Evolutionary conservation across 805 yeast genomes (phyloP).

Genomic region (Metschnikowia aberdeeniae): DNA sequence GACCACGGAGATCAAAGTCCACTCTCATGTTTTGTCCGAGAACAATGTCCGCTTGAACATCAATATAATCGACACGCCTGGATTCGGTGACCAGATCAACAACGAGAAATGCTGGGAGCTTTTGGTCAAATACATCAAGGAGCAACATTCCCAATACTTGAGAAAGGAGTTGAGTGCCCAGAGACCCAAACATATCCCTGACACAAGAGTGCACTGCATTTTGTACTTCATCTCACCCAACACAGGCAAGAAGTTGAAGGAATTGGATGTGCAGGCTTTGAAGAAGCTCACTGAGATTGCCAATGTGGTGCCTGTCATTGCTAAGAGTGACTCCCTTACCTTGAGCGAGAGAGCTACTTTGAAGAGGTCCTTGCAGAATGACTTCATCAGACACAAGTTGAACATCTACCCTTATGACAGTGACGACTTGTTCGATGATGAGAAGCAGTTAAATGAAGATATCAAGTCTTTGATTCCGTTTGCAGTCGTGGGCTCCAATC

Average conservation of each 20-base stretch:
- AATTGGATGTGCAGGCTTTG: conserved; percentile 77
- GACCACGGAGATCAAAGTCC: conserved; percentile 79
- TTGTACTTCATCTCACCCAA: conserved; percentile 83
- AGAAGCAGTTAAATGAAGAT: conserved; percentile 67
- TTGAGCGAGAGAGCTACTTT: conserved; percentile 75
- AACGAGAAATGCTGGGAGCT: conserved; percentile 98
- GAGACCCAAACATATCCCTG: conserved; percentile 76
- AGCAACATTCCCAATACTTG: conserved; percentile 86
- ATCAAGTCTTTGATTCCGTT: conserved; percentile 79
- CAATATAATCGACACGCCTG: conserved; percentile 94
- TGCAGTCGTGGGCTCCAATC: conserved; percentile 91
- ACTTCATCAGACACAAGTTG: conserved; percentile 67
- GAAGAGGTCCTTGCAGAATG: conserved; percentile 72
- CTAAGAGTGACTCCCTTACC: conserved; percentile 88
- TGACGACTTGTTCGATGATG: conserved; percentile 66
- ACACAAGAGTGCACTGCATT: conserved; percentile 91
- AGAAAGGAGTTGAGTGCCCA: conserved; percentile 94
- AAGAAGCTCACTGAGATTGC: conserved; percentile 83
- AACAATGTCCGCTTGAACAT: conserved; percentile 82
- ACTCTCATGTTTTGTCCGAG: conserved; percentile 69
- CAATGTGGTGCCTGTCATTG: conserved; percentile 92
- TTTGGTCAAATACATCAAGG: conserved; percentile 87
- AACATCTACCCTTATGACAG: conserved; percentile 81
- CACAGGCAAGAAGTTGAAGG: conserved; percentile 77
- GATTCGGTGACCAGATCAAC: conserved; percentile 95